Conservation (phyloP, 257 asterid species). For the Paulownia fortunei region DNA sequence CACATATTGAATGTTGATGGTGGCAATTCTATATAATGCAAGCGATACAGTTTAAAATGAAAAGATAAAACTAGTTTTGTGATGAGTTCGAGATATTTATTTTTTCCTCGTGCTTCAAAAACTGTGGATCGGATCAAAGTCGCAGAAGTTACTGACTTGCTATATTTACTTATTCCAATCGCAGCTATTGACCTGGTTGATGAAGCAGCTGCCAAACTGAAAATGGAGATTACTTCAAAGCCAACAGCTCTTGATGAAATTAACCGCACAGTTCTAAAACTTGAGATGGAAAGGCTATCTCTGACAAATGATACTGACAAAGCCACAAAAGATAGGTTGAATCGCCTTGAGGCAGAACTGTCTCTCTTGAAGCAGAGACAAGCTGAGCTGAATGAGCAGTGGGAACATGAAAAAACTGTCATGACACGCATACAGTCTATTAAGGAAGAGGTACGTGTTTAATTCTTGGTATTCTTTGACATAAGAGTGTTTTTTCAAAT, state of each 20-base stretch:
- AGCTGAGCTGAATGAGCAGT: slow-evolving; percentile 82
- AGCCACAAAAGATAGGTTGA: slow-evolving; percentile 87
- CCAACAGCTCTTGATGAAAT: slow-evolving; percentile 97
- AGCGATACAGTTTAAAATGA: background rate
- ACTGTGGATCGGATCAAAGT: background rate
- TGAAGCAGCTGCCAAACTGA: slow-evolving; percentile 96
- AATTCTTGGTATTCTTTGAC: background rate
- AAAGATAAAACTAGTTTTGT: background rate
- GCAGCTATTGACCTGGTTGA: slow-evolving; percentile 96
- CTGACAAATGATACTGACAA: slow-evolving; percentile 87
- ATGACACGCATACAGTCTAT: slow-evolving; percentile 88
- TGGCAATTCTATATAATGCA: background rate
- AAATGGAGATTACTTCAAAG: slow-evolving; percentile 97
- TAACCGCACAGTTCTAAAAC: slow-evolving; percentile 81
- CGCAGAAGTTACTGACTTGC: background rate
- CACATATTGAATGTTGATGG: background rate
- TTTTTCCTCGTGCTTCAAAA: background rate
- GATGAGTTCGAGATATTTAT: background rate
- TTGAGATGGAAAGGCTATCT: slow-evolving; percentile 96
- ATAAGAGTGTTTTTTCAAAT: background rate
- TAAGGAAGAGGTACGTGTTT: slow-evolving; percentile 79
- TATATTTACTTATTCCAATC: slow-evolving; percentile 32
- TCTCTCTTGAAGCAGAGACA: slow-evolving; percentile 80
- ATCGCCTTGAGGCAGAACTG: slow-evolving; percentile 83
- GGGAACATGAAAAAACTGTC: slow-evolving; percentile 91